phyloP scores from a whole-genome alignment of 2,329 filamentous ascomycete species.

The Venturia nashicola region DNA sequence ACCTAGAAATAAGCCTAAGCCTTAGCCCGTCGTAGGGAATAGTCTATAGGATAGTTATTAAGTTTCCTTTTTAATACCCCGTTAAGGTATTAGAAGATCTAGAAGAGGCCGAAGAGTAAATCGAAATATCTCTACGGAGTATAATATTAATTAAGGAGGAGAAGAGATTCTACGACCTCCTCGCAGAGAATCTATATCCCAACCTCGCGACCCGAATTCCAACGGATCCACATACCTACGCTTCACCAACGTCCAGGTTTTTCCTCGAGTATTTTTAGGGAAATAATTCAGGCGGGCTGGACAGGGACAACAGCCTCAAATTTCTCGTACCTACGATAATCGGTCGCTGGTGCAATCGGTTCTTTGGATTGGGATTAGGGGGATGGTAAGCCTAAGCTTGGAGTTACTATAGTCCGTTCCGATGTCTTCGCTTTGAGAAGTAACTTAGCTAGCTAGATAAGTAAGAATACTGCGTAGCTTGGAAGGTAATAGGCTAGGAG shows the following conservation, averaged over 20 bases:
- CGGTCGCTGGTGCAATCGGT: conserved; percentile 2
- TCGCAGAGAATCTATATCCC: conserved; percentile 11
- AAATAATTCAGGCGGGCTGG: conserved; percentile 12
- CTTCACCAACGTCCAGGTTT: not conserved
- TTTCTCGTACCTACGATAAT: conserved; percentile 10
- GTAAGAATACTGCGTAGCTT: conserved; percentile 12
- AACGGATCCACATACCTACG: not conserved
- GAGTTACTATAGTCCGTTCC: conserved; percentile 6
- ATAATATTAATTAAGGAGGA: conserved; percentile 10
- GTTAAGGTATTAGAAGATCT: conserved; percentile 2
- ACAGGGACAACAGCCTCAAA: conserved; percentile 8
- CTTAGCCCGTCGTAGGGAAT: conserved; percentile 10
- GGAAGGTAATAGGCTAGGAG: conserved; percentile 11
- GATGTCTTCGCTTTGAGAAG: conserved; percentile 10
- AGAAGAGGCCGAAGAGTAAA: conserved; percentile 11
- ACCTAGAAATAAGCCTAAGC: conserved; percentile 10
- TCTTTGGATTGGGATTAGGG: conserved; percentile 4
- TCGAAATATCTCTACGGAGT: conserved; percentile 10
- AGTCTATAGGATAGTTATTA: conserved; percentile 9
- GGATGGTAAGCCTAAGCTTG: not conserved
- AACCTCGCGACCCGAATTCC: conserved; percentile 10
- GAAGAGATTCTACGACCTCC: conserved; percentile 11
- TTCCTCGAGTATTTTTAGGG: conserved; percentile 9
- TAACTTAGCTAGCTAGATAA: conserved; percentile 10
- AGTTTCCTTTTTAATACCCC: conserved; percentile 12